Base-by-base conservation (phyloP, 306 rosid species). In the Phaseolus lunatus region DNA sequence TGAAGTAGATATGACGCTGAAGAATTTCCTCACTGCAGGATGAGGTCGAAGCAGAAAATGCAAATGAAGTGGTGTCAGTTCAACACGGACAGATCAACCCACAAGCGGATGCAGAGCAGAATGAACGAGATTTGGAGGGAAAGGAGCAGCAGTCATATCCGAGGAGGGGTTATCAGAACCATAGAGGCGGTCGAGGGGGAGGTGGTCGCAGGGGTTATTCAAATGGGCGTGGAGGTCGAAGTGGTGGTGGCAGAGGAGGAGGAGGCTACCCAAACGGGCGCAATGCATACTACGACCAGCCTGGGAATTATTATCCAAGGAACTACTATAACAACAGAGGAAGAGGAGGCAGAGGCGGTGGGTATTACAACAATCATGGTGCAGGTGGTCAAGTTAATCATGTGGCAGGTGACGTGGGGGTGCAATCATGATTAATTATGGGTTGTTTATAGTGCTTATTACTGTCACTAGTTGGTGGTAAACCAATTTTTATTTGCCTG, bases 101-200 rank as follows among this genome's bases (percentile, higher is more conserved):
- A 41, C 91, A 84, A 67, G 82, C 22, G 16, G 98, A 89, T 70
- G 70, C 26, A 7, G 97, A 92, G 41, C 49, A 69, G 64, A 73
- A 44, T 56, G 87, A 90, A 61, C 86, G 76, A 77, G 97, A 92
- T n/a, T 9, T 56, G 8, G 98, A 96, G 57, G 88, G 84, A 59
- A 90, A 79, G 27, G 98, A 87, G 33, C 99, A 89, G 47, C 97
- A 89, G 59, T 58, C 90, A 70, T 54, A 54, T 44, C 88, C 83
- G 5, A 80, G 98, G 71, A 87, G 97, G 74, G 79, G 83, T 59
- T 89, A 89, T 72, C 92, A 76, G 81, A 92, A 87, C 86, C 99
- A 85, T 79, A 89, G 96, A 85, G 97, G 97, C n/a, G 94, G 93
- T 7, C 94, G 96, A 10, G 93, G 95, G 2, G 90, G 88, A 11